A percentile compares a stretch with the other conserved stretches of the same genome.
phyloP scores from a whole-genome alignment of 2,329 filamentous ascomycete species.

The Ophiosphaerella herpotricha region DNA sequence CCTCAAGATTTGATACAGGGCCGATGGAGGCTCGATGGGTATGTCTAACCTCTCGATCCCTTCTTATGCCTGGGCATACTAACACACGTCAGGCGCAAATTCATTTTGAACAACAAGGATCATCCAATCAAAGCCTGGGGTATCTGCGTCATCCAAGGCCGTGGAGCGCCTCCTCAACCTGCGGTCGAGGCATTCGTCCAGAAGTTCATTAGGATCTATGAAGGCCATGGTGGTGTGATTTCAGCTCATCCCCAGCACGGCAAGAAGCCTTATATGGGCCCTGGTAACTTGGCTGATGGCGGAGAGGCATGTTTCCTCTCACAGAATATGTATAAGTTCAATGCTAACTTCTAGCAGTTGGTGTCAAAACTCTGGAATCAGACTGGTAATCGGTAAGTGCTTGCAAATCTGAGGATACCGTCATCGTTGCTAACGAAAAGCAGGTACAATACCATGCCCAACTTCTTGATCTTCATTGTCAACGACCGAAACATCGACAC shows the following conservation, averaged over 20 bases:
- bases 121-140: conserved; percentile 73
- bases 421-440: too few relatives aligned
- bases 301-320: conserved; percentile 45
- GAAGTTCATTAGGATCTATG: conserved; percentile 66
- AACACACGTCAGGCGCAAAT: conserved; percentile 67
- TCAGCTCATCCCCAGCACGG: conserved; percentile 30
- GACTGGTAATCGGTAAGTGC: conserved; percentile 53
- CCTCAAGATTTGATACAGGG: conserved; percentile 60
- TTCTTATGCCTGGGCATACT: neutral
- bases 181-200: conserved; percentile 60
- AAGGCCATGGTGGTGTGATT: conserved; percentile 64
- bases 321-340: neutral
- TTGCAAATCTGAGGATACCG: too few relatives aligned
- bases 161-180: conserved; percentile 47
- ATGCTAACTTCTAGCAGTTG: conserved; percentile 26
- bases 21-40: conserved; percentile 78
- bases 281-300: conserved; percentile 38
- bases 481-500: conserved; percentile 69
- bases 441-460: conserved; percentile 60
- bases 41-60: neutral
- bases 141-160: conserved; percentile 67
- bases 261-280: conserved; percentile 39
- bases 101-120: conserved; percentile 66
- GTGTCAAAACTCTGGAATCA: conserved; percentile 61
- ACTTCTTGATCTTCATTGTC: conserved; percentile 81